Base-by-base conservation (phyloP, 257 asterid genomes). In the Linderniella brevidens region DNA sequence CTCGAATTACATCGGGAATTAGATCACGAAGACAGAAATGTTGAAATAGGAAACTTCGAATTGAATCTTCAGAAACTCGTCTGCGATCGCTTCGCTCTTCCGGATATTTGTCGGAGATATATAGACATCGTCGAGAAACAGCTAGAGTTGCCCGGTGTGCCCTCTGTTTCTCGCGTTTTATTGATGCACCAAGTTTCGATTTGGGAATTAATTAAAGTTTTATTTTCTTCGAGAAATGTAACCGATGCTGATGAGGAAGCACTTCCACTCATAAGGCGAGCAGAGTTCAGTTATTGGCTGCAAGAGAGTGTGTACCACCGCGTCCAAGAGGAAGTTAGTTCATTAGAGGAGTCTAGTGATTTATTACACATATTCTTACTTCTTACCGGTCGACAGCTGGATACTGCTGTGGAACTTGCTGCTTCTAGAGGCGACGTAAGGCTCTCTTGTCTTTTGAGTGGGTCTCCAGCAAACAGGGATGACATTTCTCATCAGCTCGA, bases 341-440 rank as follows among this genome's bases (percentile, higher is more conserved):
- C 83, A 19, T 62, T 81, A 49, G 67, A 62, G 15, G 93, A 79
- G 41, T 58, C 75, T 17, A 65, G 66, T 61, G 78, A 85, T 65
- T 72, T 90, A 48, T 75, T 78, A 50, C 96, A 85, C 63, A 79
- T 90, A 57, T 81, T 90, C 53, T 73, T 81, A 72, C 93, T 78
- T 57, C 80, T 85, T 58, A 81, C 88, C 41, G 99, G 96, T n/a
- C 75, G 96, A 43, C 93, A 85, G 73, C 75, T 79, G 54, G 93
- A 81, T 66, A 60, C 79, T 61, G 92, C 96, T 38, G 94, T 81
- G 45, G 99, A 81, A 67, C 71, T 90, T 64, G 92, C 99, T 50
- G 80, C 94, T 64, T 85, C 96, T 48, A 75, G 76, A 65, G 99
- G 99, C 56, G 99, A 90, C 55, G 94, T 90, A 15, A 74, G 99